Conservation (phyloP, 1,284 basidiomycete genomes). For the Xanthoconium separans region DNA sequence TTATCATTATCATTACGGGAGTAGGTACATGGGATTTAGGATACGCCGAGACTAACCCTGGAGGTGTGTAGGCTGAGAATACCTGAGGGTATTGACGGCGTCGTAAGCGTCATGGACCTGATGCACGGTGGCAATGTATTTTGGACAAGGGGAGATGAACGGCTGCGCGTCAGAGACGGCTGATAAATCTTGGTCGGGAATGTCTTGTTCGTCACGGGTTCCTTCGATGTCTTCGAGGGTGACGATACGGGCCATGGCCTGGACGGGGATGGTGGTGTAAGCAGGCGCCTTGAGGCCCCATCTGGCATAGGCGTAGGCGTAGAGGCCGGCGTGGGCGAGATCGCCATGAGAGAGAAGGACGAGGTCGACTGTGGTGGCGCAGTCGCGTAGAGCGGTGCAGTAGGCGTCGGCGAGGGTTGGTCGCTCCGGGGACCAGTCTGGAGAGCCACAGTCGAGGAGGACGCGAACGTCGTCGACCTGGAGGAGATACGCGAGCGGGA, state of each 20-base stretch:
- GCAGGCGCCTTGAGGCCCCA: constrained; percentile 90
- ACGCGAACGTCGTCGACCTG: constrained; percentile 95
- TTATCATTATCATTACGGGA: background rate
- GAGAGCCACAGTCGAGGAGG: constrained; percentile 92
- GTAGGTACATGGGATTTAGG: constrained; percentile 5
- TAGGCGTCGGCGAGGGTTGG: constrained; percentile 56
- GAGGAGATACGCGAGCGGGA: constrained; percentile 80
- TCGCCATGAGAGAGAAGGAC: constrained; percentile 94
- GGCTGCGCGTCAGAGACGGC: constrained; percentile 18
- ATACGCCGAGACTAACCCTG: constrained; percentile 60
- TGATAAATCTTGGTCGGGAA: constrained; percentile 42
- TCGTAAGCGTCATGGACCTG: constrained; percentile 97
- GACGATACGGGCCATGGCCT: constrained; percentile 93
- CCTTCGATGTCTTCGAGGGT: constrained; percentile 82
- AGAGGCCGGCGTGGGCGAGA: constrained; percentile 84
- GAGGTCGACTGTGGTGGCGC: constrained; percentile 71
- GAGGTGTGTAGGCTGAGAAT: constrained; percentile 94
- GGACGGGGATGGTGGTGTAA: constrained; percentile 95
- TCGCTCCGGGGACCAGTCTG: constrained; percentile 73
- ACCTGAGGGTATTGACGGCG: constrained; percentile 87
- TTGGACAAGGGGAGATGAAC: constrained; percentile 37
- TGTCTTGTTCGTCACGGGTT: constrained; percentile 73
- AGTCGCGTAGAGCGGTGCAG: constrained; percentile 67
- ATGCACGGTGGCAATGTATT: constrained; percentile 73
- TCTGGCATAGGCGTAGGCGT: constrained; percentile 85